Evolutionary conservation across 148 eudicot genomes (phyloP).

Genomic region (Rhododendron williamsianum): DNA sequence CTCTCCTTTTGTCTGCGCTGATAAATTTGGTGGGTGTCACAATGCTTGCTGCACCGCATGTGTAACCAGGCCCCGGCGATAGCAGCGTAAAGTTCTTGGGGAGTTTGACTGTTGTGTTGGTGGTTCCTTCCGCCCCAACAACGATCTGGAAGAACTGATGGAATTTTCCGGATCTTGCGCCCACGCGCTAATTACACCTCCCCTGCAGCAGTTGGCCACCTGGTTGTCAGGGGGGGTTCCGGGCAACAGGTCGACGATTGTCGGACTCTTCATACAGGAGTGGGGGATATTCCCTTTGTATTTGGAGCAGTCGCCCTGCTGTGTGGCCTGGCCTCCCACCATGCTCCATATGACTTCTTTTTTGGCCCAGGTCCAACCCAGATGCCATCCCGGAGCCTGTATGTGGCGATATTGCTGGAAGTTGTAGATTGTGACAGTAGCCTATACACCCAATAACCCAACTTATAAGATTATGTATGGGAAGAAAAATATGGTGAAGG

Average conservation of each 20-base stretch:
- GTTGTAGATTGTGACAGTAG: slow-evolving; percentile 42
- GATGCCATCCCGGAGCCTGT: slow-evolving; percentile 63
- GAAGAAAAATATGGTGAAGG: neutral
- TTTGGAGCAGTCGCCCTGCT: slow-evolving; percentile 68
- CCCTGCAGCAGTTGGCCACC: slow-evolving; percentile 54
- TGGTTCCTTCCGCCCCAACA: slow-evolving; percentile 56
- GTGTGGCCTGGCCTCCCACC: slow-evolving; percentile 56
- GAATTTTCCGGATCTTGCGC: slow-evolving; percentile 46
- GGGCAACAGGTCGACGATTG: slow-evolving; percentile 54
- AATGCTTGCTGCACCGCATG: slow-evolving; percentile 50
- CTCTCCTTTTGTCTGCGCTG: slow-evolving; percentile 43
- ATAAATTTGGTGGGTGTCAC: slow-evolving; percentile 39
- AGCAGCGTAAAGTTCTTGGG: slow-evolving; percentile 54
- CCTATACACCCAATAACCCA: slow-evolving; percentile 19
- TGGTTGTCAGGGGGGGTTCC: slow-evolving; percentile 58
- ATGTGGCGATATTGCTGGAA: slow-evolving; percentile 63
- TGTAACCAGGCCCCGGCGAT: slow-evolving; percentile 66
- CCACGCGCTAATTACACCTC: slow-evolving; percentile 62
- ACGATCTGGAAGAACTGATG: slow-evolving; percentile 49
- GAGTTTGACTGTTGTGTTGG: slow-evolving; percentile 50
- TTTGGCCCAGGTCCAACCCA: slow-evolving; percentile 69
- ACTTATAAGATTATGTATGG: neutral
- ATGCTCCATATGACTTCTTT: slow-evolving; percentile 63
- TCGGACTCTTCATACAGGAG: slow-evolving; percentile 53
- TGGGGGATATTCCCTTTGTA: slow-evolving; percentile 57